Conservation (phyloP, 352 stramenopile species). For the Vaucheria bursata region DNA sequence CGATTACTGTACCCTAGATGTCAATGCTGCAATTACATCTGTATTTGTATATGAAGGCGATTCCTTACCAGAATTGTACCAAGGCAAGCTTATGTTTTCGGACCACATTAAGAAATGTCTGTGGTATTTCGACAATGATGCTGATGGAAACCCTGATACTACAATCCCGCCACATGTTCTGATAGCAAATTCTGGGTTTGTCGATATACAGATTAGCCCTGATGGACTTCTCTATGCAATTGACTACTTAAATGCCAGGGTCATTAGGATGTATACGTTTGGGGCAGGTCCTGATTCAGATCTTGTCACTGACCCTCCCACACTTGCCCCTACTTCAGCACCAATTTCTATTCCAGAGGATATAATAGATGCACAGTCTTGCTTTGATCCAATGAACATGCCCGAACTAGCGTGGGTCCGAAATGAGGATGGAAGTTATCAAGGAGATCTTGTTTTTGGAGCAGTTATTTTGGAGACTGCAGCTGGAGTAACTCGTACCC, state of each 20-base stretch:
- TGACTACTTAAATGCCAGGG: not conserved
- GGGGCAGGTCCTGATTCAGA: not conserved
- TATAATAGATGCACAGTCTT: not conserved
- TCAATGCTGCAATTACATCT: not conserved
- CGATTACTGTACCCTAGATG: not conserved
- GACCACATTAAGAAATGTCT: slow-evolving; percentile 14
- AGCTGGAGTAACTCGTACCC: not conserved
- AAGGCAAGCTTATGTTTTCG: not conserved
- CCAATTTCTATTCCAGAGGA: not conserved
- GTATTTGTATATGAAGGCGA: not conserved
- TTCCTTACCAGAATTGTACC: not conserved
- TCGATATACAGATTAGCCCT: slow-evolving; percentile 8
- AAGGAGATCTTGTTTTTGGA: not conserved
- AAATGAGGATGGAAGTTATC: not conserved
- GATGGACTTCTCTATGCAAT: not conserved
- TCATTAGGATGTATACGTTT: not conserved
- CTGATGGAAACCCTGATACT: not conserved
- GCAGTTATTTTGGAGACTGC: not conserved
- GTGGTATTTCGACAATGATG: slow-evolving; percentile 20
- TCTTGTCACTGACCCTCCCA: not conserved
- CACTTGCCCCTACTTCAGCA: not conserved
- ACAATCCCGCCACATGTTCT: slow-evolving; percentile 5
- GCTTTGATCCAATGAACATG: not conserved
- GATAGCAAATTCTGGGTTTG: not conserved
- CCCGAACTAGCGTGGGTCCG: not conserved